Base-by-base conservation (phyloP, 2,329 filamentous ascomycete genomes). In the Sporothrix curviconia region DNA sequence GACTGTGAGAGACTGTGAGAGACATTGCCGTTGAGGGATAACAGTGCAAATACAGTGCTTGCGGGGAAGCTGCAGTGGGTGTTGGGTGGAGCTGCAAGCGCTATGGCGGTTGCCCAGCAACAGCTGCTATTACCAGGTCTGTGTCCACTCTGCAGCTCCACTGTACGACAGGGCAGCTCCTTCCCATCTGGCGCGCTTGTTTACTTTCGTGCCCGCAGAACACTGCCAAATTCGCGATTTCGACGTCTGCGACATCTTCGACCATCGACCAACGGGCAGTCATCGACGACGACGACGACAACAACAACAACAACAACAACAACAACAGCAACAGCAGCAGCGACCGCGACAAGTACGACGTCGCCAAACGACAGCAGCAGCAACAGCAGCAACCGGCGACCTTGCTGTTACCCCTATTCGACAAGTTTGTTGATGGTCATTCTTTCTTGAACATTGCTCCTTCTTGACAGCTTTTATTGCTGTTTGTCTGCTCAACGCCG, bases 51-150 rank as follows among this genome's bases (percentile, higher is more conserved):
- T 15, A 34, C n/a, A n/a, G n/a, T n/a, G n/a, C n/a, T n/a, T n/a
- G n/a, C n/a, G n/a, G n/a, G n/a, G n/a, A n/a, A n/a, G n/a, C n/a
- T n/a, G n/a, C n/a, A n/a, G n/a, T n/a, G n/a, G n/a, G n/a, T n/a
- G n/a, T n/a, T n/a, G n/a, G n/a, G n/a, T n/a, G n/a, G n/a, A n/a
- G 30, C 46, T 49, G 46, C 46, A 50, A 37, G 47, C 47, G 24
- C 32, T 50, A 5, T n/a, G 7, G 19, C 7, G 15, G 59, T 61
- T 61, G 59, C 59, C 50, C 25, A 19, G 59, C 59, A 61, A 61
- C 58, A 9, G 7, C 32, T 17, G 7, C 14, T 61, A 53, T 59
- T 61, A 56, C 46, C 25, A 43, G 40, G 55, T 43, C 44, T 30
- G 52, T 58, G 55, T 53, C 56, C 44, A n/a, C n/a, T n/a, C n/a